Evolutionary conservation across 2,329 filamentous ascomycete species (phyloP).

Genomic region (Ophiostoma himal-ulmi): DNA sequence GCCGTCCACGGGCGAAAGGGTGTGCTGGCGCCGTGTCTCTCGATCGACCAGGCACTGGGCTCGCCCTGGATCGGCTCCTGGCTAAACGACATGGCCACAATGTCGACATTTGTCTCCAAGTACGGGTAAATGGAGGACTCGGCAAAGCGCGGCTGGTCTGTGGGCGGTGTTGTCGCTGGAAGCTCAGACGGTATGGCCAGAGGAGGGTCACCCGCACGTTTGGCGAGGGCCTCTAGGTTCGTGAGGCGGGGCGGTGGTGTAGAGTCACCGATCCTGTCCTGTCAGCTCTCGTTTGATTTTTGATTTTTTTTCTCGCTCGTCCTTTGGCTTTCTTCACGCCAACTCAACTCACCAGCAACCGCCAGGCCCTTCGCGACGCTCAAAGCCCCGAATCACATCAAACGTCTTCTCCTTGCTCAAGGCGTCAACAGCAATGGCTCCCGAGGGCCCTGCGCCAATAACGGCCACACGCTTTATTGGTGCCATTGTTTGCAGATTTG

Average conservation of each 20-base stretch:
- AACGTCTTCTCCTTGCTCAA: conserved; percentile 39
- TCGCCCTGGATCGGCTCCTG: conserved; percentile 20
- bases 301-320: background rate
- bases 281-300: background rate
- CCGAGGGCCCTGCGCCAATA: conserved; percentile 39
- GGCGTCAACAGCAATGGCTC: conserved; percentile 28
- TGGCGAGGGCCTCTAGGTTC: conserved; percentile 37
- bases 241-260: conserved; percentile 34
- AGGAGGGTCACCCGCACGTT: conserved; percentile 43
- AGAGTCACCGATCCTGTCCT: conserved; percentile 47
- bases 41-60: conserved; percentile 34
- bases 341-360: conserved; percentile 39
- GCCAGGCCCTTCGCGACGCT: conserved; percentile 38
- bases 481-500: background rate
- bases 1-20: conserved; percentile 58
- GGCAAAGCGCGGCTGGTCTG: conserved; percentile 23
- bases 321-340: background rate
- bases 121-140: conserved; percentile 24
- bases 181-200: conserved; percentile 42
- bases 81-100: conserved; percentile 52
- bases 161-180: conserved; percentile 42
- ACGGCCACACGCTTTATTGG: conserved; percentile 21
- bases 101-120: conserved; percentile 52
- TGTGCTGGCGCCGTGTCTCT: conserved; percentile 49
- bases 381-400: conserved; percentile 38